Evolutionary conservation across 2,329 filamentous ascomycete species (phyloP), one percentile per base, ranked within the genome.

Genomic region (Alternaria panax): DNA sequence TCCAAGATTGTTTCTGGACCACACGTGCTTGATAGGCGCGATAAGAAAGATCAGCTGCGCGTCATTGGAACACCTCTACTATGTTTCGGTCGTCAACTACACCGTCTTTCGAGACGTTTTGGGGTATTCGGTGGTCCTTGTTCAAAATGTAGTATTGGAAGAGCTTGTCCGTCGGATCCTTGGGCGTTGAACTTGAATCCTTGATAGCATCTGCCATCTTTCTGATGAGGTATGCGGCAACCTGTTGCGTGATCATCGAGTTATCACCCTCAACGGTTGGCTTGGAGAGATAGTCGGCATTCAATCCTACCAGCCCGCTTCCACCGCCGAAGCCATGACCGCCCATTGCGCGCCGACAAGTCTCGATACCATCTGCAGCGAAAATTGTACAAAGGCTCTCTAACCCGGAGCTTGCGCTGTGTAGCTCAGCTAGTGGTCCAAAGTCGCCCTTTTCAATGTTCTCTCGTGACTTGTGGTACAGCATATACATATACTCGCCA

Each of bases 171-270:
- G 80, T 76, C 5, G 77, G 72, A 48, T 81, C 79, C 45, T 73
- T 71, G 1, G 78, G 65, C 12, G 73, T 54, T 14, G 60, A 30
- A 27, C 68, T 70, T n/a, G 77, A 75, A 12, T 73, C 68, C 7
- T 75, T 68, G 5, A 79, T 76, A 4, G 79, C 79, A 27, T 75
- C 67, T 27, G 77, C 70, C 80, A 85, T 85, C 42, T 83, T 82
- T 68, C 86, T 85, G 70, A 86, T 83, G 24, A 86, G 67, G 58
- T 82, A 82, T 24, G 78, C 77, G 0, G 81, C 81, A 4, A 82
- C 81, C 69, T 86, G 83, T 59, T 85, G 83, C 0, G 82, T 85
- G 40, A 86, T 85, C 83, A 85, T 85, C 82, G 83, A 85, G 56
- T 86, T 86, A 66, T 85, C 84, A 2, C 84, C 84, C 63, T 86